Conservation (phyloP, 768 basidiomycete genomes). For the Strobilomyces dryophilus region DNA sequence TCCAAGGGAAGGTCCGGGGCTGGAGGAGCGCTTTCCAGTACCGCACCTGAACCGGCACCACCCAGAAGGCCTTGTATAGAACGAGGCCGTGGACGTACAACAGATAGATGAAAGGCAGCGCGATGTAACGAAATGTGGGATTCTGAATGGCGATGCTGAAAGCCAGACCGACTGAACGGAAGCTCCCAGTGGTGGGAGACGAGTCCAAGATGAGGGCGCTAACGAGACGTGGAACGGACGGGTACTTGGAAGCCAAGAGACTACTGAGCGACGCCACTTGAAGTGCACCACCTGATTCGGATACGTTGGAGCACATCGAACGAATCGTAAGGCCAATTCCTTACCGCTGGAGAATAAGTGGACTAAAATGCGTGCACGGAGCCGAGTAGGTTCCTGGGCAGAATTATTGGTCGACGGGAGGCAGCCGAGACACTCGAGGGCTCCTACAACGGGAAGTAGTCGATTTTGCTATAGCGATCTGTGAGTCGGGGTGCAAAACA, state of each 20-base stretch:
- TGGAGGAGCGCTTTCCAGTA: conserved; percentile 14
- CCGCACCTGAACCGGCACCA: conserved; percentile 4
- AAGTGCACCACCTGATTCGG: conserved; percentile 17
- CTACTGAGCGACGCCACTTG: conserved; percentile 18
- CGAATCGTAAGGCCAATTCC: not conserved
- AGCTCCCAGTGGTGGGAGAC: conserved; percentile 9
- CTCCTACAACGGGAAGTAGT: conserved; percentile 20
- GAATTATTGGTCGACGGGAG: conserved; percentile 3
- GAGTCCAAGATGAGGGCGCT: conserved; percentile 24
- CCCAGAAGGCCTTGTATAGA: conserved; percentile 13
- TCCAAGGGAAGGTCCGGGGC: conserved; percentile 31
- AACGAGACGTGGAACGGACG: not conserved
- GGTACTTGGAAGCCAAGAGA: conserved; percentile 19
- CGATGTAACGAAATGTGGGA: conserved; percentile 11
- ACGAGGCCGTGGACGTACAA: conserved; percentile 8
- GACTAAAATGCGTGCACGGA: conserved; percentile 21
- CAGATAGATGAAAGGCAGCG: conserved; percentile 13
- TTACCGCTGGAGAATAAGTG: conserved; percentile 30
- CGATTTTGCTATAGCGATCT: conserved; percentile 10
- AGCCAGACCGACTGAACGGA: conserved; percentile 19
- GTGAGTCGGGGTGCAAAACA: not conserved
- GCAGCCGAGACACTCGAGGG: conserved; percentile 21
- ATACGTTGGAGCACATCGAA: not conserved
- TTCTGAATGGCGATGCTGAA: conserved; percentile 21
- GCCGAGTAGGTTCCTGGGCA: not conserved